These are phyloP conservation scores for Chlorella variabilis DNA, from an alignment of 163 green algal species.

Conservation along the genomic window DNA sequence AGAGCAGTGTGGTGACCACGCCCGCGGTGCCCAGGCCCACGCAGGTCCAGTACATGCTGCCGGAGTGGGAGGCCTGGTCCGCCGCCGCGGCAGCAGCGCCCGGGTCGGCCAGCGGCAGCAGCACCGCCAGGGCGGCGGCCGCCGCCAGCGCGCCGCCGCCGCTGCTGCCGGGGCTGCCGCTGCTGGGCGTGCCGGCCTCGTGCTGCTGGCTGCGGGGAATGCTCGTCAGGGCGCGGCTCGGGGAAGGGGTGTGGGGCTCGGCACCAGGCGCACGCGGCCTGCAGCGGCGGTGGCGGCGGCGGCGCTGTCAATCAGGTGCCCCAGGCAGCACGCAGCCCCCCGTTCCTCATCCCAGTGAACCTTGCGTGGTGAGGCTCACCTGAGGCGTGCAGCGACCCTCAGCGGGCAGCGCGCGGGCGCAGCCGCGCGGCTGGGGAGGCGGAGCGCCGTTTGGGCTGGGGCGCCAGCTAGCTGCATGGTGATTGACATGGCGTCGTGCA, in stretches of 20 bases:
- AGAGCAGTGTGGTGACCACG: conserved; percentile 12
- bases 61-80: not conserved
- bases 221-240: too few species aligned
- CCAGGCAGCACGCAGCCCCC: too few species aligned
- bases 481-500: too few species aligned
- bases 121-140: conserved; percentile 1
- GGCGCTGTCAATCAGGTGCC: too few species aligned
- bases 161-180: not conserved
- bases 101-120: conserved; percentile 19
- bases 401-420: not conserved
- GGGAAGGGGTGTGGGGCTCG: too few species aligned
- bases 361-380: too few species aligned
- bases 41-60: conserved; percentile 4
- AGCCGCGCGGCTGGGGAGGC: not conserved
- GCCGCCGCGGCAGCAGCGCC: not conserved
- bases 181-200: too few species aligned
- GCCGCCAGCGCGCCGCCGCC: not conserved
- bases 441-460: not conserved
- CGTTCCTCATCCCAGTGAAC: too few species aligned
- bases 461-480: not conserved
- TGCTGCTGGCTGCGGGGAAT: not conserved
- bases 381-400: not conserved
- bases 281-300: too few species aligned
- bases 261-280: too few species aligned
- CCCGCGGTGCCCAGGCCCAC: not conserved